These are phyloP conservation scores for Cladophialophora chaetospira DNA, from an alignment of 2,329 filamentous ascomycete species.

Conservation along the genomic window DNA sequence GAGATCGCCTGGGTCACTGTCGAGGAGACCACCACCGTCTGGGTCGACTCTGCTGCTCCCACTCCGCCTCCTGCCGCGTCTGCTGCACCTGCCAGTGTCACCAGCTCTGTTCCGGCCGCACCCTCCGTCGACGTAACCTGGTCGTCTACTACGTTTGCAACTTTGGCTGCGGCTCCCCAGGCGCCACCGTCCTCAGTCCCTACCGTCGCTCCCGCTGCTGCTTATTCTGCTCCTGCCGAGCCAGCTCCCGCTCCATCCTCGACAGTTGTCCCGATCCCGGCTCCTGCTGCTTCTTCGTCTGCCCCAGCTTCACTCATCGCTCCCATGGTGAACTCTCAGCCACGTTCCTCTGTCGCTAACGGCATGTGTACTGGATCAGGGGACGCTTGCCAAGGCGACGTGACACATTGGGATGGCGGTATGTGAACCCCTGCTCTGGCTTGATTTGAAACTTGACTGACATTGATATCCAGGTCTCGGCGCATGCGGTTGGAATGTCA, in stretches of 20 bases:
- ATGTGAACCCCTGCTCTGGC: neutral
- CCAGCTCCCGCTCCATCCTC: conserved; percentile 34
- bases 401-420: conserved; percentile 74
- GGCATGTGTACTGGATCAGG: conserved; percentile 38
- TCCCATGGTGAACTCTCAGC: conserved; percentile 6
- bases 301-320: conserved; percentile 7
- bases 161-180: conserved; percentile 17
- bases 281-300: conserved; percentile 3
- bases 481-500: conserved; percentile 66
- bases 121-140: neutral
- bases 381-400: conserved; percentile 58
- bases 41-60: conserved; percentile 23
- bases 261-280: neutral
- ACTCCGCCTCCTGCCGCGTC: conserved; percentile 8
- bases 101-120: conserved; percentile 11
- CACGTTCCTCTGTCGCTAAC: conserved; percentile 15
- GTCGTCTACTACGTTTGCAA: conserved; percentile 4
- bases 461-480: conserved; percentile 47
- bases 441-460: neutral
- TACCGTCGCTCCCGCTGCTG: conserved; percentile 10
- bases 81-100: conserved; percentile 5
- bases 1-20: conserved; percentile 31
- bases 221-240: conserved; percentile 28
- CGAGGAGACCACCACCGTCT: conserved; percentile 32
- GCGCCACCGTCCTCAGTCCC: conserved; percentile 11